phyloP scores from a whole-genome alignment of 371 early-diverging fungal species.

The Mucor plumbeus region DNA sequence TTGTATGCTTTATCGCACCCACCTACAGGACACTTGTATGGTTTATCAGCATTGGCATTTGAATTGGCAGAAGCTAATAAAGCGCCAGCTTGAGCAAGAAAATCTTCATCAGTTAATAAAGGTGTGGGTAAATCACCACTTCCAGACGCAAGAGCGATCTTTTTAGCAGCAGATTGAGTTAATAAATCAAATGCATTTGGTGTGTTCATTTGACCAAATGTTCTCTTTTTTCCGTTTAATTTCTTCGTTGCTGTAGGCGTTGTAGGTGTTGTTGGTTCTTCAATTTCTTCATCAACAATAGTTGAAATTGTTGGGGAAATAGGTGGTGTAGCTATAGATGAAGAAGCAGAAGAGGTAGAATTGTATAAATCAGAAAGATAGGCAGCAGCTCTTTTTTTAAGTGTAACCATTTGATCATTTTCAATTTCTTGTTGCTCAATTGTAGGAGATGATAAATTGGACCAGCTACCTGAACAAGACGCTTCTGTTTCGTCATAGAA shows the following conservation, averaged over 20 bases:
- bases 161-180: conserved; percentile 51
- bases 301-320: conserved; percentile 21
- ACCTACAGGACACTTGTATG: conserved; percentile 83
- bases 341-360: conserved; percentile 15
- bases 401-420: conserved; percentile 23
- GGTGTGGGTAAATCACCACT: conserved; percentile 32
- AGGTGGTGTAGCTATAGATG: conserved; percentile 8
- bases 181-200: conserved; percentile 49
- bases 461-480: conserved; percentile 9
- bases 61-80: conserved; percentile 46
- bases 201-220: conserved; percentile 32
- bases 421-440: conserved; percentile 32
- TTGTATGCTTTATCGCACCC: conserved; percentile 98
- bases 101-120: conserved; percentile 50
- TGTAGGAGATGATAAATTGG: conserved; percentile 37
- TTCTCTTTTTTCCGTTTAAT: conserved; percentile 40
- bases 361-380: conserved; percentile 54
- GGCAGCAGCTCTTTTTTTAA: conserved; percentile 51
- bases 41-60: conserved; percentile 65
- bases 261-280: conserved; percentile 21
- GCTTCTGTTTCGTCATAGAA: conserved; percentile 37
- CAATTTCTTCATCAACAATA: conserved; percentile 26
- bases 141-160: conserved; percentile 43
- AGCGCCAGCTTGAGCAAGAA: conserved; percentile 56
- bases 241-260: conserved; percentile 17